phyloP scores from a whole-genome alignment of 2,329 filamentous ascomycete species.

The Cephalotrichum gorgonifer region DNA sequence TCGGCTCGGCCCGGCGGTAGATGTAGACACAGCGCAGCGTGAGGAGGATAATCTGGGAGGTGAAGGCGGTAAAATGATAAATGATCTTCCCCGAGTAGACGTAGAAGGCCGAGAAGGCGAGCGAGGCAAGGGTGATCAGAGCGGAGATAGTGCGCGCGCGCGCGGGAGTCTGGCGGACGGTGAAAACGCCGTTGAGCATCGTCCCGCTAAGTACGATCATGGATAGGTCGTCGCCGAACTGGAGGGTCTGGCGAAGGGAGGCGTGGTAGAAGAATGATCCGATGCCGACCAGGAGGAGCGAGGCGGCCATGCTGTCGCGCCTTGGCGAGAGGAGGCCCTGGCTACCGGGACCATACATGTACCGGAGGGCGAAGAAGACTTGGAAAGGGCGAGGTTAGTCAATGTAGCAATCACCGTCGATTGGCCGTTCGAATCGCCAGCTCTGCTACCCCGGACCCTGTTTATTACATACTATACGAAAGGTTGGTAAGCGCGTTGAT shows the following conservation, averaged over 20 bases:
- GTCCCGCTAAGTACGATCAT: constrained; percentile 44
- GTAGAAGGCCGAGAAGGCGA: constrained; percentile 30
- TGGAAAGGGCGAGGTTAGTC: neutral
- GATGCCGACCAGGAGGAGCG: constrained; percentile 29
- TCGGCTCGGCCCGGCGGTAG: constrained; percentile 17
- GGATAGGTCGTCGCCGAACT: constrained; percentile 45
- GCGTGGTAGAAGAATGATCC: constrained; percentile 33
- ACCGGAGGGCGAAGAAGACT: constrained; percentile 31
- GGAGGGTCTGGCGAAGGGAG: constrained; percentile 27
- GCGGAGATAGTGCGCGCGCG: constrained; percentile 21
- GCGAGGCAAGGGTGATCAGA: constrained; percentile 24
- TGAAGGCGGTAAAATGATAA: constrained; percentile 29
- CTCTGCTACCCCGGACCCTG: too few relatives aligned
- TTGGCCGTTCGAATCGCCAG: too few relatives aligned
- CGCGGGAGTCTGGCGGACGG: constrained; percentile 27
- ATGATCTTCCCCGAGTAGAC: constrained; percentile 29
- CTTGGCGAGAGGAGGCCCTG: constrained; percentile 19
- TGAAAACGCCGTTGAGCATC: constrained; percentile 38
- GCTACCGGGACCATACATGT: constrained; percentile 21
- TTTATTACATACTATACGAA: constrained; percentile 14
- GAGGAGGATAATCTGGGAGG: constrained; percentile 19
- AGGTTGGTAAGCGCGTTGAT: constrained; percentile 31
- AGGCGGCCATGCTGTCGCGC: constrained; percentile 28
- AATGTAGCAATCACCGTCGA: too few relatives aligned
- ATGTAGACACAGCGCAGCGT: constrained; percentile 23